Conservation (phyloP, 2,329 filamentous ascomycete genomes). For the Verticillium klebahnii region DNA sequence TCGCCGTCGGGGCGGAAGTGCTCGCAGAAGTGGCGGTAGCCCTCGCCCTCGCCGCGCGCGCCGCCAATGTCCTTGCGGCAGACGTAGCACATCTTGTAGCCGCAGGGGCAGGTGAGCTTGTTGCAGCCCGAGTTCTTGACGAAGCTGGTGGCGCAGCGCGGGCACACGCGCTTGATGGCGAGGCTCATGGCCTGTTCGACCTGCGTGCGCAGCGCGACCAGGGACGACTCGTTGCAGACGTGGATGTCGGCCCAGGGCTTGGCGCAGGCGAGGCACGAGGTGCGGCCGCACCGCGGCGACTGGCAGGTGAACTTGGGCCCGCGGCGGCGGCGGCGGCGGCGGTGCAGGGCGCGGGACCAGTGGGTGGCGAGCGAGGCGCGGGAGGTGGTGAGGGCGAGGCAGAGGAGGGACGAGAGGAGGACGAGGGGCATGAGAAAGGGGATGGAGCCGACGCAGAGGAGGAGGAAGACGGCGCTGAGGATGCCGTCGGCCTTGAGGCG, state of each 20-base stretch:
- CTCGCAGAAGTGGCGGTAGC: slow-evolving; percentile 93
- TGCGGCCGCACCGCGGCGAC: slow-evolving; percentile 59
- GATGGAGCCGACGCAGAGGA: slow-evolving; percentile 48
- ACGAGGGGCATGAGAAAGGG: slow-evolving; percentile 52
- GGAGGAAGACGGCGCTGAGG: slow-evolving; percentile 43
- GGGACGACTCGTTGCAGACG: slow-evolving; percentile 79
- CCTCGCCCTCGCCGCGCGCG: slow-evolving; percentile 46
- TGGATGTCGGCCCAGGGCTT: slow-evolving; percentile 87
- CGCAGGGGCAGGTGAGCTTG: slow-evolving; percentile 92
- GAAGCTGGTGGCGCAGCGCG: slow-evolving; percentile 84
- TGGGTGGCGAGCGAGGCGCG: slow-evolving; percentile 36
- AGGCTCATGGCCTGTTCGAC: slow-evolving; percentile 91
- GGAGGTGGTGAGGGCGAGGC: slow-evolving; percentile 37
- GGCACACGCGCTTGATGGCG: slow-evolving; percentile 92
- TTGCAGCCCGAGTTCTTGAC: slow-evolving; percentile 95
- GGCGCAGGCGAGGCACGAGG: slow-evolving; percentile 76
- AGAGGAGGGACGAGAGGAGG: slow-evolving; percentile 40
- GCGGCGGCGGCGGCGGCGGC: slow-evolving; percentile 65
- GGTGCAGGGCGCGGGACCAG: slow-evolving; percentile 56
- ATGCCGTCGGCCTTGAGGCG: slow-evolving; percentile 50
- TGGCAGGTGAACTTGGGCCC: slow-evolving; percentile 76
- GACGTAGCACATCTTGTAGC: slow-evolving; percentile 97
- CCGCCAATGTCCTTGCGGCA: slow-evolving; percentile 72
- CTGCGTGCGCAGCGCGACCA: slow-evolving; percentile 77
- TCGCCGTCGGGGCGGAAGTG: slow-evolving; percentile 85